Conservation (phyloP, 73 alveolate genomes). For the Uronychia binucleata region DNA sequence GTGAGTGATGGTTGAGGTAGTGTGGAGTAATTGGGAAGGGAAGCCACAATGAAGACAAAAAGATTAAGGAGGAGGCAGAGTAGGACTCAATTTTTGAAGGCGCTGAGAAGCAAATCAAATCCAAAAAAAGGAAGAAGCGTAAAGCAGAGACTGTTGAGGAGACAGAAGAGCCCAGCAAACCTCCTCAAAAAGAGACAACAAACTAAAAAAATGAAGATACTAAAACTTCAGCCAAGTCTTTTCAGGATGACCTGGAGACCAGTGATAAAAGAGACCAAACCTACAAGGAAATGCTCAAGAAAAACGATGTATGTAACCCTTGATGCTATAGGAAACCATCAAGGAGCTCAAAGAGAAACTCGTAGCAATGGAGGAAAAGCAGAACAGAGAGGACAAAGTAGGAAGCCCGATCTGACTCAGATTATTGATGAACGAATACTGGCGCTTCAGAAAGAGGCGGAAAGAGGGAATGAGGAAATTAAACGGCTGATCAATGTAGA, state of each 20-base stretch:
- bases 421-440: too few relatives aligned
- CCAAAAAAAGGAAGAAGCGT: neutral
- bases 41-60: too few relatives aligned
- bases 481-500: too few relatives aligned
- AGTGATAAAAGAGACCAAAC: neutral
- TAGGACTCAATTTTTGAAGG: neutral
- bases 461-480: neutral
- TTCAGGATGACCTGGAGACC: neutral
- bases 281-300: neutral
- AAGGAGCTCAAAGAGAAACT: neutral
- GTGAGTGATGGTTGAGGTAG: too few relatives aligned
- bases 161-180: neutral
- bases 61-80: too few relatives aligned
- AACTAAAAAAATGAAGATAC: neutral
- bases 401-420: too few relatives aligned
- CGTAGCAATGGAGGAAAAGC: too few relatives aligned
- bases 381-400: too few relatives aligned
- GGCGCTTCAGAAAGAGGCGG: too few relatives aligned
- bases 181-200: neutral
- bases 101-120: neutral
- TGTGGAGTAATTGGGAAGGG: too few relatives aligned
- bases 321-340: too few relatives aligned
- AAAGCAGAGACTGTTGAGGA: neutral
- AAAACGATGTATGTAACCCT: neutral
- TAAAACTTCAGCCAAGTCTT: neutral